Evolutionary conservation across 2,329 filamentous ascomycete species (phyloP), one percentile per base, ranked within the genome.

Genomic region (Pseudogymnoascus destructans): DNA sequence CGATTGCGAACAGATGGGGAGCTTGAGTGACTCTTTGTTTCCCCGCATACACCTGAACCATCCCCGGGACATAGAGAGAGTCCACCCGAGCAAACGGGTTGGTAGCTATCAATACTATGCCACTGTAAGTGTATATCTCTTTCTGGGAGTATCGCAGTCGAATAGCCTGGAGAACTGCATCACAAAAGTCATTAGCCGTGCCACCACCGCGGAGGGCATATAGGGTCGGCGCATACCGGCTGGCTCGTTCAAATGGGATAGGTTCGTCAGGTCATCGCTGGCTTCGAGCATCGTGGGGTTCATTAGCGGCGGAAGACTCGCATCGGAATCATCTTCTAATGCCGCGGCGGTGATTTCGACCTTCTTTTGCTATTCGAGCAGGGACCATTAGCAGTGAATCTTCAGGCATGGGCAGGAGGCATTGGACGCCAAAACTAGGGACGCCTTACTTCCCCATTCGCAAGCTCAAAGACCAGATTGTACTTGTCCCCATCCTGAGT

Each of bases 31-130:
- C 90, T 73, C 93, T 82, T 73, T 96, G 91, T 74, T 92, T 97
- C 69, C 93, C 93, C 59, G 93, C 91, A 74, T 98, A 98, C 36
- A 97, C 90, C 73, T 98, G 93, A n/a, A 98, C 91, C 92, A 98
- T 98, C 64, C 93, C 93, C 15, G 92, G 91, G 9, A 98, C 93
- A 73, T 98, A 98, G 69, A 98, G 83, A 40, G 93, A 98, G 72
- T 98, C 93, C 65, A 98, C 91, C 64, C 93, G 82, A 58, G 95
- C 93, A 69, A 98, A 98, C 19, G 93, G 93, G 74, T 98, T 98
- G 63, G 93, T 95, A 63, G 93, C 93, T 75, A 98, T 98, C 66
- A 98, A 79, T 64, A 98, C 93, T 69, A 98, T 97, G 70, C 93
- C 93, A 71, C 89, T 95, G 77, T 98, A 98, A 69, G 93, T 98